Conservation (phyloP, 169 alveolate species). For the Eimeria necatrix region DNA sequence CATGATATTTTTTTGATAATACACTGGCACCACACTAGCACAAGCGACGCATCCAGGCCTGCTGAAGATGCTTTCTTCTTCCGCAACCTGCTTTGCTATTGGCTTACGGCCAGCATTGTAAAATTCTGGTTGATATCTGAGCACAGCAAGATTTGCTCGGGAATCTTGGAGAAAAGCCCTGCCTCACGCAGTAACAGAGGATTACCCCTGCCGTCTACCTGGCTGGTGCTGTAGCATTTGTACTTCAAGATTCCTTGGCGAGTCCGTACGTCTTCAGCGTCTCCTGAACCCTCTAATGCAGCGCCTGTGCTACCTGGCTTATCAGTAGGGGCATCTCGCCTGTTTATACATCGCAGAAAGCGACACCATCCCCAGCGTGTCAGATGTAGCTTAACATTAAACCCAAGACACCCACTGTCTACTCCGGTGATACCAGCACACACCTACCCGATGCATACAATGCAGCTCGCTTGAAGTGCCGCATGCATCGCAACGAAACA, state of each 20-base stretch:
- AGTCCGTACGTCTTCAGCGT: not conserved
- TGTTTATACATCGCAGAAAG: slow-evolving; percentile 2
- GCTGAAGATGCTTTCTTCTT: not conserved
- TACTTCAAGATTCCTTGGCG: slow-evolving; percentile 72
- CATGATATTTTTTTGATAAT: no score
- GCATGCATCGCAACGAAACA: slow-evolving; percentile 75
- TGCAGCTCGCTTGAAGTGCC: slow-evolving; percentile 48
- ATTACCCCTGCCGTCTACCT: slow-evolving; percentile 56
- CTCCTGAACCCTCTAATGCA: not conserved
- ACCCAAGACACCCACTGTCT: not conserved
- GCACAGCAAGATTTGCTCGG: slow-evolving; percentile 75
- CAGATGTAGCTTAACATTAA: not conserved
- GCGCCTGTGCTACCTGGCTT: slow-evolving; percentile 18
- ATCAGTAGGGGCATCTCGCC: slow-evolving; percentile 49
- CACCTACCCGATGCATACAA: slow-evolving; percentile 72
- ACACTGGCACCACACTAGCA: not conserved
- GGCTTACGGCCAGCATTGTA: slow-evolving; percentile 74
- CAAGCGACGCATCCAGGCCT: not conserved
- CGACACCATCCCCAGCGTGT: not conserved
- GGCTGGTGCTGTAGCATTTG: slow-evolving; percentile 71
- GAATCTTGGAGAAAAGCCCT: slow-evolving; percentile 69
- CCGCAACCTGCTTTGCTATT: not conserved
- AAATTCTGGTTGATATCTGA: slow-evolving; percentile 62
- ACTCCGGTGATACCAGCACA: not conserved
- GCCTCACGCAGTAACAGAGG: slow-evolving; percentile 79